Base-by-base conservation (phyloP, 306 rosid species). In the Coriaria nepalensis region DNA sequence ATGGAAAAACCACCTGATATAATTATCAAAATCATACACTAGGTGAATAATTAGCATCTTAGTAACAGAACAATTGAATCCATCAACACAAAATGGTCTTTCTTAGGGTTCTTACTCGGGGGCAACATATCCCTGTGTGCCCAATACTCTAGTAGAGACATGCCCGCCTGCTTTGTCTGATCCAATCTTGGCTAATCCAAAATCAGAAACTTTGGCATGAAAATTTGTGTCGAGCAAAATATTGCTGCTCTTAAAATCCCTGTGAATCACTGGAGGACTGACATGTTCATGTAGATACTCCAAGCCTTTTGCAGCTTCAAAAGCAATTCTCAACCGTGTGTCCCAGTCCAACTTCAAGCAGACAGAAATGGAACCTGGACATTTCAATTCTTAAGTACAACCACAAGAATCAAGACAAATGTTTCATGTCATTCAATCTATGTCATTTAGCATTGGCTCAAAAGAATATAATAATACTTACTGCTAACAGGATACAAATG, bases 171-270 rank as follows among this genome's bases (percentile, higher is more conserved):
- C 87, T 69, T 78, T 81, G 53, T 81, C 95, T 36, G 95, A 68
- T 63, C 95, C 97, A 59, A 81, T 77, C 71, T 84, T 90, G 9
- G 97, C 95, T 66, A 90, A 59, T 65, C 95, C 95, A 12, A 90
- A 90, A 79, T 90, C 97, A 48, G 97, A 81, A 72, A 90, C 95
- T 72, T 84, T 90, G 52, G 95, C 85, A 57, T 79, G 94, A 60
- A 78, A 68, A 13, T 70, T 69, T 74, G 59, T 81, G 72, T 81
- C 97, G 61, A 84, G 55, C 59, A 90, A 82, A 58, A 90, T 78
- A 73, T 90, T 90, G 72, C 97, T 90, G 68, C 95, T 84, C 74
- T 90, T 90, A 47, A 90, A 84, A 73, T 90, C 95, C 70, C 97
- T 74, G 64, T 90, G 97, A 57, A 84, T 90, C 50, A 90, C 92